Evolutionary conservation across 2,329 filamentous ascomycete species (phyloP).

Genomic region (Clarireedia paspali): DNA sequence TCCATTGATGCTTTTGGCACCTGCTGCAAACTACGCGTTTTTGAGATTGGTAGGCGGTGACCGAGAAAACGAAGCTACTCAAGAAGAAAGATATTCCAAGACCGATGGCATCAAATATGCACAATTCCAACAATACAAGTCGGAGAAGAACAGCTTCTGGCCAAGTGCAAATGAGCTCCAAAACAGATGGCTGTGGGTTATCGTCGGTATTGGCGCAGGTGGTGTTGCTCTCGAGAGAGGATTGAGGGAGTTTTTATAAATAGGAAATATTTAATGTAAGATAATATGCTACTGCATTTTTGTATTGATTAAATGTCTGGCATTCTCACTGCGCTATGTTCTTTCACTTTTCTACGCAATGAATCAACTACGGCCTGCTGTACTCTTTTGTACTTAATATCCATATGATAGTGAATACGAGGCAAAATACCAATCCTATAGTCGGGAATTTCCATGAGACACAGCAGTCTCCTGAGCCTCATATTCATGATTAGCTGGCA

Average conservation of each 20-base stretch:
- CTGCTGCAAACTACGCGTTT: constrained; percentile 10
- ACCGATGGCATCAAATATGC: background rate
- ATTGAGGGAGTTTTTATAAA: background rate
- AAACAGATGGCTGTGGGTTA: constrained; percentile 10
- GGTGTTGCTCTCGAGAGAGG: constrained; percentile 5
- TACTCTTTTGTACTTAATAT: too few species aligned
- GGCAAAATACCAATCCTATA: too few species aligned
- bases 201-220: background rate
- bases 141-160: constrained; percentile 13
- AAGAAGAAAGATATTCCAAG: constrained; percentile 9
- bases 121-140: constrained; percentile 6
- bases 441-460: too few species aligned
- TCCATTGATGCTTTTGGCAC: constrained; percentile 10
- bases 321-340: background rate
- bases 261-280: background rate
- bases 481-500: too few species aligned
- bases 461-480: too few species aligned
- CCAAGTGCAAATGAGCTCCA: constrained; percentile 2
- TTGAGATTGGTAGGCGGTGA: constrained; percentile 10
- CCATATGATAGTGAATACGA: too few species aligned
- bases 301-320: background rate
- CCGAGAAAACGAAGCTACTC: constrained; percentile 6
- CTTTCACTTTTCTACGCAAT: too few species aligned
- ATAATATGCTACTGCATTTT: background rate
- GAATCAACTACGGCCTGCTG: too few species aligned